A percentile compares a stretch with the other conserved stretches of the same genome.
These are phyloP conservation scores for Aspergillus transmontanensis DNA, from an alignment of 2,329 filamentous ascomycete species.

Conservation along the genomic window DNA sequence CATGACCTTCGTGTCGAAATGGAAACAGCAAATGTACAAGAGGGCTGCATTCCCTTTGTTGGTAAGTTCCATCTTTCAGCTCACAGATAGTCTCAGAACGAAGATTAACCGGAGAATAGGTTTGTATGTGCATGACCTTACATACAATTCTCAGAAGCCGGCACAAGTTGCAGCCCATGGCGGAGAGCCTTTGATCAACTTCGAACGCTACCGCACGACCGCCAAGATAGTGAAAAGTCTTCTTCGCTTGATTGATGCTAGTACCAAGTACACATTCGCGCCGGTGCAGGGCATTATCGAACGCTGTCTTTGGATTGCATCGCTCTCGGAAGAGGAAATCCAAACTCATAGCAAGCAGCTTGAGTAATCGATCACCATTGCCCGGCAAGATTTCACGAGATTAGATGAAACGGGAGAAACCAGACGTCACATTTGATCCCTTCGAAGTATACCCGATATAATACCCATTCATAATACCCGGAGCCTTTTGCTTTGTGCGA, in stretches of 20 bases:
- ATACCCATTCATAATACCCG: conserved; percentile 17
- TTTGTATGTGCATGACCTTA: conserved; percentile 67
- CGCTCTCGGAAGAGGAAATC: conserved; percentile 62
- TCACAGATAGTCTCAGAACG: background rate
- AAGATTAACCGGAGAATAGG: conserved; percentile 40
- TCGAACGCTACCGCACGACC: conserved; percentile 67
- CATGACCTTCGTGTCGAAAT: conserved; percentile 64
- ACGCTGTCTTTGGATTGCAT: conserved; percentile 66
- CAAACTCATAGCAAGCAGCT: conserved; percentile 47
- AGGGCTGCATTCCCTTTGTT: conserved; percentile 68
- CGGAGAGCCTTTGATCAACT: conserved; percentile 64
- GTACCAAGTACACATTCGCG: conserved; percentile 62
- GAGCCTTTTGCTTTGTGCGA: conserved; percentile 11
- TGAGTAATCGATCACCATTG: conserved; percentile 31
- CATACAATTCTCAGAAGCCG: conserved; percentile 68
- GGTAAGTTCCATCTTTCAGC: conserved; percentile 42
- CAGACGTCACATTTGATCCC: background rate
- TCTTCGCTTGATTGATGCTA: conserved; percentile 64
- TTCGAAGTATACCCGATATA: conserved; percentile 14
- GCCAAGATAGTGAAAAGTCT: conserved; percentile 67
- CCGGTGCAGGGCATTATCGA: conserved; percentile 61
- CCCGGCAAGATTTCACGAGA: background rate
- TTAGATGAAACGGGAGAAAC: background rate
- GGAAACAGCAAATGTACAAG: conserved; percentile 60
- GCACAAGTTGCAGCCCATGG: conserved; percentile 54